Evolutionary conservation across 2,329 filamentous ascomycete genomes (phyloP).

Genomic region (Blumeria hordei): DNA sequence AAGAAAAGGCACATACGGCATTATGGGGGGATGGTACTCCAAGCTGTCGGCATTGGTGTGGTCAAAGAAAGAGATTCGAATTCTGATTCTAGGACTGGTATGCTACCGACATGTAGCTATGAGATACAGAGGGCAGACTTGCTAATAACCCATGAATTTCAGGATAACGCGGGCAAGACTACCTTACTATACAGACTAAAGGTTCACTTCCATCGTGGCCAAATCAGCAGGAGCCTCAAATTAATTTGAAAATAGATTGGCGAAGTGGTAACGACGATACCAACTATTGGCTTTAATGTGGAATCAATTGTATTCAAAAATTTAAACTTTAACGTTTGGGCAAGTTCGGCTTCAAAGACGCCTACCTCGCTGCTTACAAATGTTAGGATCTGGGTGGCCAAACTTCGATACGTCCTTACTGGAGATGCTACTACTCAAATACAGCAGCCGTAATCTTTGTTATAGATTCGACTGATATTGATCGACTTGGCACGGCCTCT

Average conservation of each 20-base stretch:
- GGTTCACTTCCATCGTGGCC: slow-evolving; percentile 24
- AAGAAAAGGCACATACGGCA: slow-evolving; percentile 14
- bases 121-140: not conserved
- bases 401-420: slow-evolving; percentile 96
- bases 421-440: slow-evolving; percentile 98
- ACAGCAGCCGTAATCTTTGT: slow-evolving; percentile 97
- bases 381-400: slow-evolving; percentile 73
- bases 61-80: slow-evolving; percentile 93
- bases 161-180: slow-evolving; percentile 98
- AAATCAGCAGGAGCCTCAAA: not conserved
- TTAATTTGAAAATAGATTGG: slow-evolving; percentile 42
- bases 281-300: slow-evolving; percentile 97
- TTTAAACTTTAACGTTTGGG: slow-evolving; percentile 97
- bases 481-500: slow-evolving; percentile 72
- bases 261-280: slow-evolving; percentile 96
- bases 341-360: slow-evolving; percentile 20
- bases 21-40: slow-evolving; percentile 40
- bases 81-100: slow-evolving; percentile 85
- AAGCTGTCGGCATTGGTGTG: slow-evolving; percentile 54
- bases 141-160: not conserved
- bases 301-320: slow-evolving; percentile 98
- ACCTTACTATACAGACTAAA: slow-evolving; percentile 90
- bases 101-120: slow-evolving; percentile 13
- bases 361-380: slow-evolving; percentile 2
- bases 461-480: slow-evolving; percentile 93